phyloP scores from a whole-genome alignment of 73 alveolate species.

The Paramecium caudatum region DNA sequence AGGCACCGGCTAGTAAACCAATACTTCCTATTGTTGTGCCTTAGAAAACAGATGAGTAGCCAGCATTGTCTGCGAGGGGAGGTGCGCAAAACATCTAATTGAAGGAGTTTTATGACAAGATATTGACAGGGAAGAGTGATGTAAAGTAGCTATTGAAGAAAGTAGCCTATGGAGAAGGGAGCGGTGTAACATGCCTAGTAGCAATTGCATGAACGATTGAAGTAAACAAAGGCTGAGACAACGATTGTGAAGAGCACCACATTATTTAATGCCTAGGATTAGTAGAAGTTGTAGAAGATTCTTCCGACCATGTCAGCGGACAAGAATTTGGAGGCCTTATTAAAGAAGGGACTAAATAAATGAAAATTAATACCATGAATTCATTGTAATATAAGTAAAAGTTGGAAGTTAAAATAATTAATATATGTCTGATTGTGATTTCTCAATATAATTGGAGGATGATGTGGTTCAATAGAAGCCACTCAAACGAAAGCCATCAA shows the following conservation, averaged over 20 bases:
- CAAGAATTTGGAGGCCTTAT: too few relatives aligned
- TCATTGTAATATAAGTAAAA: too few relatives aligned
- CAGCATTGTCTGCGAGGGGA: constrained; percentile 16
- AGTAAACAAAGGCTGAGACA: not conserved
- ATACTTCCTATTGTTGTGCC: not conserved
- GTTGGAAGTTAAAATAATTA: too few relatives aligned
- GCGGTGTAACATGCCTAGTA: not conserved
- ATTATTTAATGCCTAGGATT: not conserved
- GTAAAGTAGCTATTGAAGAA: not conserved
- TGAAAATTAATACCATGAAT: too few relatives aligned
- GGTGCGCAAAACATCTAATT: not conserved
- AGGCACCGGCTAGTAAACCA: not conserved
- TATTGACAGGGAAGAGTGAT: not conserved
- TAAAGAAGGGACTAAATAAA: too few relatives aligned
- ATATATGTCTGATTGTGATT: constrained; percentile 10
- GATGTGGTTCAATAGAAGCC: constrained; percentile 3
- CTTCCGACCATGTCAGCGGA: not conserved
- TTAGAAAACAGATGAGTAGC: not conserved
- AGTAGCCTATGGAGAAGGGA: not conserved
- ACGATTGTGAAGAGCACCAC: not conserved
- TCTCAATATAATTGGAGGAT: constrained; percentile 7
- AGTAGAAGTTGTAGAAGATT: constrained; percentile 3
- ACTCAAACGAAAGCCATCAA: not conserved
- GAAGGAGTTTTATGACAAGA: not conserved
- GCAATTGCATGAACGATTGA: constrained; percentile 5